phyloP scores from a whole-genome alignment of 106 monocot species.

The Dioscorea alata region DNA sequence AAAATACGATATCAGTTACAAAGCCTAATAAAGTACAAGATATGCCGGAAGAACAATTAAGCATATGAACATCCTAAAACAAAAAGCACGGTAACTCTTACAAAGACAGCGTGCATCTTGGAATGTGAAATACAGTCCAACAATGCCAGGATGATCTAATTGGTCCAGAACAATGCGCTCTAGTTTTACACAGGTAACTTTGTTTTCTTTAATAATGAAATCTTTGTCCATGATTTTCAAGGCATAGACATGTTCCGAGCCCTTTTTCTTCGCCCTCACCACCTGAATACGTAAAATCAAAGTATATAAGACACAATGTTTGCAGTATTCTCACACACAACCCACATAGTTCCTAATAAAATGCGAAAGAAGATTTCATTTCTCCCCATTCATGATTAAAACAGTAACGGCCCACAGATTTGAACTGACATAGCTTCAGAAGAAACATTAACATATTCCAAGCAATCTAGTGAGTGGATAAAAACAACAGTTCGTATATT shows the following conservation, averaged over 20 bases:
- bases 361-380: too few relatives aligned
- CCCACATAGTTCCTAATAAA: too few relatives aligned
- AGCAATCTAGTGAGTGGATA: too few relatives aligned
- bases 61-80: not conserved
- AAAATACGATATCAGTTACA: slow-evolving; percentile 12
- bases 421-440: too few relatives aligned
- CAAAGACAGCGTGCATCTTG: slow-evolving; percentile 85
- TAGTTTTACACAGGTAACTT: slow-evolving; percentile 75
- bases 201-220: slow-evolving; percentile 96
- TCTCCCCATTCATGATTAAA: too few relatives aligned
- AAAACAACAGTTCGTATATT: too few relatives aligned
- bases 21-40: slow-evolving; percentile 2
- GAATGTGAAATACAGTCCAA: slow-evolving; percentile 85
- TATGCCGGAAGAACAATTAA: slow-evolving; percentile 1
- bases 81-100: slow-evolving; percentile 29
- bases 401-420: too few relatives aligned
- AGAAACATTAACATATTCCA: too few relatives aligned
- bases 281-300: slow-evolving; percentile 36
- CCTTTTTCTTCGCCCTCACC: slow-evolving; percentile 87
- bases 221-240: slow-evolving; percentile 99
- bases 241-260: slow-evolving; percentile 79
- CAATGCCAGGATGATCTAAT: slow-evolving; percentile 88
- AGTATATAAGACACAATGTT: too few relatives aligned
- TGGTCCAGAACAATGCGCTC: slow-evolving; percentile 97
- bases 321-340: too few relatives aligned